phyloP scores from a whole-genome alignment of 2,329 filamentous ascomycete genomes.

The Phoma herbarum region DNA sequence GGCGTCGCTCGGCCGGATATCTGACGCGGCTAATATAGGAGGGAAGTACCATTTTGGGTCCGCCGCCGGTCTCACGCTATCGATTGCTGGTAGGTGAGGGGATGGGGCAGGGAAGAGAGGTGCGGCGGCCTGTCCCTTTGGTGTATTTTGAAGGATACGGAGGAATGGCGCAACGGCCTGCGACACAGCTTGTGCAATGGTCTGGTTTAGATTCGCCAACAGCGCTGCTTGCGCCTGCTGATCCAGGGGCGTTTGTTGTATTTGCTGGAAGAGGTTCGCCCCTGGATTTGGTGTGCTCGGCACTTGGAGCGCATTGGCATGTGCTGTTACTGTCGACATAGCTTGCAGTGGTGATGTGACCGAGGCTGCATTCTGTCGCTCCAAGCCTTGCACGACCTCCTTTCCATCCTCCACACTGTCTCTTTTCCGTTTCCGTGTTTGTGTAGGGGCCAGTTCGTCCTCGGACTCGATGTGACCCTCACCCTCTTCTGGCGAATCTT shows the following conservation, averaged over 20 bases:
- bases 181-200: constrained; percentile 37
- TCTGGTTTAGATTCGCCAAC: constrained; percentile 33
- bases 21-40: constrained; percentile 14
- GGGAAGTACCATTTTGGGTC: constrained; percentile 44
- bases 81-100: constrained; percentile 14
- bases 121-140: constrained; percentile 14
- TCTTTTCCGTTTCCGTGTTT: constrained; percentile 21
- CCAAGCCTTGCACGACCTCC: neutral
- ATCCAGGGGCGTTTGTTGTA: constrained; percentile 43
- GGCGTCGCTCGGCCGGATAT: neutral
- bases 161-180: constrained; percentile 38
- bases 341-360: neutral
- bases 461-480: constrained; percentile 26
- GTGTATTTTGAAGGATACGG: constrained; percentile 23
- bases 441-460: constrained; percentile 45
- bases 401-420: constrained; percentile 1
- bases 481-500: constrained; percentile 45
- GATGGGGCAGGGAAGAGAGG: constrained; percentile 12
- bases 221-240: constrained; percentile 41
- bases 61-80: constrained; percentile 33
- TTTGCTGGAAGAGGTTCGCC: constrained; percentile 35
- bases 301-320: constrained; percentile 9
- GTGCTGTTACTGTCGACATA: constrained; percentile 3
- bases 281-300: constrained; percentile 30
- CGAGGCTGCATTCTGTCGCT: neutral